A percentile compares a stretch with the other conserved stretches of the same genome.
Conservation (phyloP, 2,329 filamentous ascomycete species). For the Alternaria sp. region DNA sequence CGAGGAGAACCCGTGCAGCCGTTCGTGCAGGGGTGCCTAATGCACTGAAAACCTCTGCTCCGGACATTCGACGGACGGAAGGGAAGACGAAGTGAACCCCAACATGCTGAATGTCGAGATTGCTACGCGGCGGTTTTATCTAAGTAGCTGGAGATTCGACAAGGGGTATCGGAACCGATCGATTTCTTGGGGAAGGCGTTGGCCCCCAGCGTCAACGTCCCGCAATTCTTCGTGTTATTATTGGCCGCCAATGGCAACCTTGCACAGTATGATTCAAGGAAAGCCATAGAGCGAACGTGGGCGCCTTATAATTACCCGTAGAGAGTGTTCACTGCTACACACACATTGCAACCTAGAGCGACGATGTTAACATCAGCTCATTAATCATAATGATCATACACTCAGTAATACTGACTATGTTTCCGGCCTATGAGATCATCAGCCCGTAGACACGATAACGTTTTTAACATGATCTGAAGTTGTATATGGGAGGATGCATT, state of each 20-base stretch:
- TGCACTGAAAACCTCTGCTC: slow-evolving; percentile 17
- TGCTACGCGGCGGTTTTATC: neutral
- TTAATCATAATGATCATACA: neutral
- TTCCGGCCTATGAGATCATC: neutral
- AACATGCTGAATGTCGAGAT: neutral
- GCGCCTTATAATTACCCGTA: neutral
- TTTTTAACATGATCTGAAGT: too few species aligned
- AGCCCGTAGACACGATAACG: too few species aligned
- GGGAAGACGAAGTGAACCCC: neutral
- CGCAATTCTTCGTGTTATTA: neutral
- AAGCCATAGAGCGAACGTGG: neutral
- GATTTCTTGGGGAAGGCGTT: neutral
- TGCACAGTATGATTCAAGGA: neutral
- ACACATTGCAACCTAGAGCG: neutral
- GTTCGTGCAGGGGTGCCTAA: slow-evolving; percentile 14
- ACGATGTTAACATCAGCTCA: neutral
- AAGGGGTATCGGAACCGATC: neutral
- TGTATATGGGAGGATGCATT: neutral
- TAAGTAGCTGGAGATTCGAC: neutral
- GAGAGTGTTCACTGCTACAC: neutral
- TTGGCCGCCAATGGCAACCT: neutral
- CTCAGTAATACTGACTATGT: neutral
- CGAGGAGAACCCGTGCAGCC: slow-evolving; percentile 10
- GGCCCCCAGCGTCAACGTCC: neutral
- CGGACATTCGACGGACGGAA: neutral